A percentile compares a stretch with the other conserved stretches of the same genome.
These are phyloP conservation scores for Camellia japonica DNA, from an alignment of 148 eudicot genomes.

Conservation along the genomic window DNA sequence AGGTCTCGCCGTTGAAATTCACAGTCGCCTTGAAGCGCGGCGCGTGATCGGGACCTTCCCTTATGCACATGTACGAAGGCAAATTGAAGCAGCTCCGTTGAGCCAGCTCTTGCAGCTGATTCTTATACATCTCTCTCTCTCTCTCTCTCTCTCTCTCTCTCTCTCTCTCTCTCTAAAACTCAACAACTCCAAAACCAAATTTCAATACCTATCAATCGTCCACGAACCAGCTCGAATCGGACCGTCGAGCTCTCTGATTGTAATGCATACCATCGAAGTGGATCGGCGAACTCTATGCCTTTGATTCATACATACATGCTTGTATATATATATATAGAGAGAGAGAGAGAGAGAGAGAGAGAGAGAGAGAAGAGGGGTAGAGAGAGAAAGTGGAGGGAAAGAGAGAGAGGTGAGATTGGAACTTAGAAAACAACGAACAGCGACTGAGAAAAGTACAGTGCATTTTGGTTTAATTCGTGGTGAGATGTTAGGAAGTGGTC, in stretches of 20 bases:
- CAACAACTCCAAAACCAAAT: background rate
- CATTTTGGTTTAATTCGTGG: background rate
- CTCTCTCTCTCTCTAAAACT: constrained; percentile 6
- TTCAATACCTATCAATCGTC: background rate
- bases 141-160: too few species aligned
- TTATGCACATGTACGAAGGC: constrained; percentile 40
- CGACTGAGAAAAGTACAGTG: constrained; percentile 10
- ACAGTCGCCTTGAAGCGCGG: constrained; percentile 50
- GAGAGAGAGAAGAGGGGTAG: background rate
- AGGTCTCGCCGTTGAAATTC: constrained; percentile 50
- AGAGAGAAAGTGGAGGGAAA: too few species aligned
- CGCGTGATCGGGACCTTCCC: constrained; percentile 63
- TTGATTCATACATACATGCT: background rate
- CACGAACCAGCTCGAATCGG: background rate
- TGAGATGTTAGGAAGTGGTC: background rate
- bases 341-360: too few species aligned
- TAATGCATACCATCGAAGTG: constrained; percentile 17
- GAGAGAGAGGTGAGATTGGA: background rate
- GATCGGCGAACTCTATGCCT: constrained; percentile 5
- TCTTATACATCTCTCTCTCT: constrained; percentile 48
- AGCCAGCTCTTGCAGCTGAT: constrained; percentile 57
- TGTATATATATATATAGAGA: background rate
- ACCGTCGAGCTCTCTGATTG: background rate
- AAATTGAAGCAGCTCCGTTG: constrained; percentile 53
- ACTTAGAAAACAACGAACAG: constrained; percentile 20